Evolutionary conservation across 352 stramenopile genomes (phyloP).

Genomic region (Blastocystis hominis): DNA sequence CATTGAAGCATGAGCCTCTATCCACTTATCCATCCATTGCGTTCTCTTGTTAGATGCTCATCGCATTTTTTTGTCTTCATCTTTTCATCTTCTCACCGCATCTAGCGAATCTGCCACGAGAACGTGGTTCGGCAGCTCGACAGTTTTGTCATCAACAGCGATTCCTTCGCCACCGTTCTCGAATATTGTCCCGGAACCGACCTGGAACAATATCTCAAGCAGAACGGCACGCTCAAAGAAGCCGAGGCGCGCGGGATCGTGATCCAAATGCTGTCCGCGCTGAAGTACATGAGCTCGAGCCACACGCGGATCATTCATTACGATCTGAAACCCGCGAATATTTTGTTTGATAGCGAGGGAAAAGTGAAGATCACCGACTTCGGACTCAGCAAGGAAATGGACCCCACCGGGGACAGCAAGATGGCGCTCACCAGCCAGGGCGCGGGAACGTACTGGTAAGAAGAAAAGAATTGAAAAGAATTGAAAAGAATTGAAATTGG

Average conservation of each 20-base stretch:
- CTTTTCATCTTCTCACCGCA: not conserved
- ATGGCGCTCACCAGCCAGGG: constrained; percentile 84
- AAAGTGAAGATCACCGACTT: constrained; percentile 85
- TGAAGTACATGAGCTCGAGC: constrained; percentile 29
- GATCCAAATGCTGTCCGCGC: constrained; percentile 66
- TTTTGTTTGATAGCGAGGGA: constrained; percentile 78
- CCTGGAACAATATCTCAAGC: constrained; percentile 74
- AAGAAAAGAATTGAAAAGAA: not conserved
- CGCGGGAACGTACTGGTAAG: constrained; percentile 79
- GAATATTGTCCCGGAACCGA: constrained; percentile 78
- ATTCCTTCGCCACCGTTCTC: constrained; percentile 81
- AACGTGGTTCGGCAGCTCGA: constrained; percentile 78
- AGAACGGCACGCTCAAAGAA: constrained; percentile 69
- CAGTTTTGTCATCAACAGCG: constrained; percentile 81
- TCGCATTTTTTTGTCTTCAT: not conserved
- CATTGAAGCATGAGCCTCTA: too few relatives aligned
- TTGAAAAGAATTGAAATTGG: too few relatives aligned
- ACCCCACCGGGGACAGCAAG: constrained; percentile 63
- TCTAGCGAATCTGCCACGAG: constrained; percentile 68
- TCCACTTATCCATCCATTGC: not conserved
- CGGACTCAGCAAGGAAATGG: constrained; percentile 74
- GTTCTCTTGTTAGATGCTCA: not conserved
- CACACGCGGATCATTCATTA: constrained; percentile 76
- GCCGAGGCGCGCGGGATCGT: constrained; percentile 74
- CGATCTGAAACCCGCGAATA: constrained; percentile 84